Conservation (phyloP, 1,284 basidiomycete genomes). For the Sporisorium iseilematis-ciliati region DNA sequence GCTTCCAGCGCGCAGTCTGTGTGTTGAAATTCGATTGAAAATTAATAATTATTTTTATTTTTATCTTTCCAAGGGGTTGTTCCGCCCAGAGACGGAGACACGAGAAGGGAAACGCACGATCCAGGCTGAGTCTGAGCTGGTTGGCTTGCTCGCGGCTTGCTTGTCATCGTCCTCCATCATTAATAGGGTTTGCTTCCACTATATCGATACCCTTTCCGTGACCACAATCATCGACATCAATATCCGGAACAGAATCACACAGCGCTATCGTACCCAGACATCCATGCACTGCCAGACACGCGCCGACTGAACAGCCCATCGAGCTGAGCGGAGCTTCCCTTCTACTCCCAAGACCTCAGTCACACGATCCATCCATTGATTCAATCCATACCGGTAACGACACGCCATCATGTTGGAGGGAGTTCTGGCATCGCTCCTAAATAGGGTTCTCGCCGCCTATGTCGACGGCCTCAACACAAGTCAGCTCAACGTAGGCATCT, state of each 20-base stretch:
- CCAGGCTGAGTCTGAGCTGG: slow-evolving; percentile 10
- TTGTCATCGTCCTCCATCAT: background rate
- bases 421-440: slow-evolving; percentile 71
- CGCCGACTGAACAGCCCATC: slow-evolving; percentile 5
- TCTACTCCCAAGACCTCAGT: background rate
- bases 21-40: background rate
- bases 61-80: background rate
- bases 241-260: background rate
- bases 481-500: slow-evolving; percentile 94
- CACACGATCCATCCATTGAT: background rate
- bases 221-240: background rate
- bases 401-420: slow-evolving; percentile 63
- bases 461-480: slow-evolving; percentile 95
- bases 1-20: background rate
- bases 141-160: background rate
- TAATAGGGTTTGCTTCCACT: background rate
- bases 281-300: slow-evolving; percentile 2
- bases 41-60: slow-evolving; percentile 5
- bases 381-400: background rate
- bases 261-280: background rate
- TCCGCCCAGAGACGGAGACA: slow-evolving; percentile 3
- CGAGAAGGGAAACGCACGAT: slow-evolving; percentile 13
- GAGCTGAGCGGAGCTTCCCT: background rate
- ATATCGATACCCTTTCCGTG: background rate
- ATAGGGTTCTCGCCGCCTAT: slow-evolving; percentile 92